Evolutionary conservation across 23 red algal genomes (phyloP).

Genomic region (Agarophyton chilense): DNA sequence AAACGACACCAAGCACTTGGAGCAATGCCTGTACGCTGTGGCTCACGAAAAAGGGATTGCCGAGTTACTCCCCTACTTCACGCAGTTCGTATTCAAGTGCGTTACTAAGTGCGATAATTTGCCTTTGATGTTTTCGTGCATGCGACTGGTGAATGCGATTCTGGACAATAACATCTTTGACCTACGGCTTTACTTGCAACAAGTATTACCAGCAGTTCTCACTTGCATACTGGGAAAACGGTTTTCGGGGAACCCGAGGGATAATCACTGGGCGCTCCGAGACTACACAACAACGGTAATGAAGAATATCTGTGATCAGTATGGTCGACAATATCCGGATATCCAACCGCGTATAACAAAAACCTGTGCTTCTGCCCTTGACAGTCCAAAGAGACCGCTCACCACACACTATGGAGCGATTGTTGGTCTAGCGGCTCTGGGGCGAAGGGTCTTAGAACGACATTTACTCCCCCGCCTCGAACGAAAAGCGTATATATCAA

Average conservation of each 20-base stretch:
- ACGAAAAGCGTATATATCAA: constrained; percentile 2
- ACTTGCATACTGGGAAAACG: constrained; percentile 86
- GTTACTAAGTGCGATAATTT: constrained; percentile 37
- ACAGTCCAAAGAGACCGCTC: constrained; percentile 60
- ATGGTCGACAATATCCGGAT: constrained; percentile 58
- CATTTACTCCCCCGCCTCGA: constrained; percentile 42
- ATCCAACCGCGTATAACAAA: constrained; percentile 82
- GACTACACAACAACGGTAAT: constrained; percentile 75
- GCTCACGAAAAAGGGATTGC: constrained; percentile 82
- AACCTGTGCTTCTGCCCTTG: constrained; percentile 69
- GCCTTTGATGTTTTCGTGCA: constrained; percentile 47
- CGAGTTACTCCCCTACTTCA: constrained; percentile 91
- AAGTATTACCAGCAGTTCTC: constrained; percentile 81
- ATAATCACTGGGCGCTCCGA: constrained; percentile 95
- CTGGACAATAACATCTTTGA: constrained; percentile 83
- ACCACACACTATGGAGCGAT: constrained; percentile 93
- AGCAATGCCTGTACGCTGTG: constrained; percentile 79
- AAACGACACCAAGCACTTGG: constrained; percentile 57
- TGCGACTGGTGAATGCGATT: constrained; percentile 86
- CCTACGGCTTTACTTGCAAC: constrained; percentile 84
- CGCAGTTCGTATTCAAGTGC: constrained; percentile 63
- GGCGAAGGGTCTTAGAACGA: constrained; percentile 37
- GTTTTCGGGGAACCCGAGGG: constrained; percentile 58
- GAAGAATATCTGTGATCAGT: constrained; percentile 62
- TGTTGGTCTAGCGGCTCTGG: constrained; percentile 51